A percentile compares a stretch with the other conserved stretches of the same genome.
Conservation (phyloP, 768 basidiomycete species). For the Rhizopogon salebrosus region DNA sequence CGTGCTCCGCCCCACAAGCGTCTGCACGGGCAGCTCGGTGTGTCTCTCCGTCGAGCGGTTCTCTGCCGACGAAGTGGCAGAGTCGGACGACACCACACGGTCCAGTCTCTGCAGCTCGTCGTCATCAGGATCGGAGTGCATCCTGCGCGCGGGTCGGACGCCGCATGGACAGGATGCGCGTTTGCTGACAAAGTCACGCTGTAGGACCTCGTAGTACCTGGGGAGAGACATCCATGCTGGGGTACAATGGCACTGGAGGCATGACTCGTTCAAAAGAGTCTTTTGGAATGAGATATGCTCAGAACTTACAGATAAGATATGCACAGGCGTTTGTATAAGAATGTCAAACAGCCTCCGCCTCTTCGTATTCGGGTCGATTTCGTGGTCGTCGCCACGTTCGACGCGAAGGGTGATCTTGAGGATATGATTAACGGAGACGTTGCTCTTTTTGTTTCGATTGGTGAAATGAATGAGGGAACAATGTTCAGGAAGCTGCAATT, state of each 20-base stretch:
- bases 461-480: conserved; percentile 67
- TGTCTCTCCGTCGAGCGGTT: conserved; percentile 6
- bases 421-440: conserved; percentile 68
- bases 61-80: conserved; percentile 29
- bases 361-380: conserved; percentile 61
- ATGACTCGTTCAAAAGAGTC: not conserved
- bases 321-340: conserved; percentile 79
- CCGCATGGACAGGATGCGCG: conserved; percentile 42
- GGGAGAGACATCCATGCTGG: conserved; percentile 78
- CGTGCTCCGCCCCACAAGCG: conserved; percentile 32
- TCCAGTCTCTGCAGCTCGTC: conserved; percentile 8
- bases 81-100: conserved; percentile 23
- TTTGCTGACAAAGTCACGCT: conserved; percentile 3
- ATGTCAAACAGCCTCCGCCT: conserved; percentile 84
- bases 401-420: conserved; percentile 82
- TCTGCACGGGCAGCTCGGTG: conserved; percentile 15
- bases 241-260: conserved; percentile 70
- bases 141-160: conserved; percentile 2
- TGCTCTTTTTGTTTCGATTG: conserved; percentile 70
- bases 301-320: conserved; percentile 76
- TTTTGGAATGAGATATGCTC: not conserved
- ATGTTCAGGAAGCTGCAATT: conserved; percentile 62
- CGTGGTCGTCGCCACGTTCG: conserved; percentile 67
- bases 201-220: conserved; percentile 49
- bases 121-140: not conserved